phyloP scores from a whole-genome alignment of 2,329 filamentous ascomycete species.

The Colletotrichum sojae region DNA sequence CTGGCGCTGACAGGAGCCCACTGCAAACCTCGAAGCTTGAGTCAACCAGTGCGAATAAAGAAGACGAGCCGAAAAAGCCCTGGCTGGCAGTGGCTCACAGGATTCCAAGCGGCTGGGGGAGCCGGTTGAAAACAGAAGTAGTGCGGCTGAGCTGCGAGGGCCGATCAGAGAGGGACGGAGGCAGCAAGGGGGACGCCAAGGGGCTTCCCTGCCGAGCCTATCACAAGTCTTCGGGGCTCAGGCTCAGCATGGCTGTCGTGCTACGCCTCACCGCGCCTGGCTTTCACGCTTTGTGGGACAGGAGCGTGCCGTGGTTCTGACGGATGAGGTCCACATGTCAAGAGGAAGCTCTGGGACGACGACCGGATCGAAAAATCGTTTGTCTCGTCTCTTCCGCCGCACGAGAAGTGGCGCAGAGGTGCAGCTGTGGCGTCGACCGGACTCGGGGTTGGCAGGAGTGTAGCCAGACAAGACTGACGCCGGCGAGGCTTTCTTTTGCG shows the following conservation, averaged over 20 bases:
- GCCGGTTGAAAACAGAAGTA: conserved; percentile 18
- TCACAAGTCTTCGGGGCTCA: conserved; percentile 26
- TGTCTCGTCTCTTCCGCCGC: not conserved
- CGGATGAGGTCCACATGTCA: not conserved
- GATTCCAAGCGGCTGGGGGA: conserved; percentile 5
- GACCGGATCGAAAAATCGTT: not conserved
- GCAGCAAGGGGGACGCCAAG: conserved; percentile 19
- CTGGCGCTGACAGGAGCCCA: conserved; percentile 4
- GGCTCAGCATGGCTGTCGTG: conserved; percentile 36
- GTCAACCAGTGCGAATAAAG: not conserved
- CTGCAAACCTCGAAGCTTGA: not conserved
- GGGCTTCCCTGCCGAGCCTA: conserved; percentile 27
- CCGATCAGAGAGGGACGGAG: conserved; percentile 30
- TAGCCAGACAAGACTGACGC: not conserved
- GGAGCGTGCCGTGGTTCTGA: not conserved
- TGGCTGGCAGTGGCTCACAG: not conserved
- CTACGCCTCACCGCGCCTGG: conserved; percentile 31
- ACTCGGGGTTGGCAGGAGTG: not conserved
- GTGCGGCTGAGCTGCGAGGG: conserved; percentile 37
- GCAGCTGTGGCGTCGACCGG: conserved; percentile 7
- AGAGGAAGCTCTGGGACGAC: not conserved
- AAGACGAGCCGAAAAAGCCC: conserved; percentile 1
- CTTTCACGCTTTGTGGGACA: conserved; percentile 9
- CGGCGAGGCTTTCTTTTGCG: conserved; percentile 7
- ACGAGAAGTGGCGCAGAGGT: not conserved